These are phyloP conservation scores for Hibiscus syriacus DNA, from an alignment of 345 rosid species.

Conservation along the genomic window DNA sequence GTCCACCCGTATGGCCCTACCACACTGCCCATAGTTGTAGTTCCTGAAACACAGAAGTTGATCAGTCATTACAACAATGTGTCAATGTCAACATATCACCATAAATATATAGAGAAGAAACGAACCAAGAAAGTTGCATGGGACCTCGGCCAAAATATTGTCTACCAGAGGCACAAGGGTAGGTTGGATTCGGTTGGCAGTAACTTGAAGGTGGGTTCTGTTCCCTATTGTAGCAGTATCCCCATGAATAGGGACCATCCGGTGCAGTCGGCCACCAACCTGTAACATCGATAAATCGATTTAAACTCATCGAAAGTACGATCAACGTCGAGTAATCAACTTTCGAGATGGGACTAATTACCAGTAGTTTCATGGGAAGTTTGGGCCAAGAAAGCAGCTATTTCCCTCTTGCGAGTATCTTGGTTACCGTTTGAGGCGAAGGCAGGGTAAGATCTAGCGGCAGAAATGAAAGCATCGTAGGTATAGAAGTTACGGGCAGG, in stretches of 20 bases:
- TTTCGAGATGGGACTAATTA: neutral
- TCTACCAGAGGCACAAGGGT: conserved; percentile 53
- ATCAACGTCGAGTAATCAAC: neutral
- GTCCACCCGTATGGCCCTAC: conserved; percentile 43
- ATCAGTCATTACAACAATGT: neutral
- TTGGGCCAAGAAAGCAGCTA: conserved; percentile 65
- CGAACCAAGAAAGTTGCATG: conserved; percentile 47
- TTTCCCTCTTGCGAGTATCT: conserved; percentile 34
- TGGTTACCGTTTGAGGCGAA: conserved; percentile 39
- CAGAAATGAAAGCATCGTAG: conserved; percentile 54
- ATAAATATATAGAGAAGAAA: neutral
- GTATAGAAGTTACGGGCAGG: conserved; percentile 56
- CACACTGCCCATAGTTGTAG: conserved; percentile 59
- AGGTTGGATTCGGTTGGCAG: conserved; percentile 28
- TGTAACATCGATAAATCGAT: neutral
- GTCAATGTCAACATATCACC: neutral
- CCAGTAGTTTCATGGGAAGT: conserved; percentile 65
- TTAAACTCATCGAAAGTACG: neutral
- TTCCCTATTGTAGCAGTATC: conserved; percentile 48
- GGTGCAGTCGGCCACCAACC: conserved; percentile 48
- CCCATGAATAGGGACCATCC: conserved; percentile 66
- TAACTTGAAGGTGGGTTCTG: conserved; percentile 35
- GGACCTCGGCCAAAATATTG: conserved; percentile 71
- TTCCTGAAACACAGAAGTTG: conserved; percentile 32
- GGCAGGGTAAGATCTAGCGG: conserved; percentile 39